These are phyloP conservation scores for Inosperma sp. DNA, from an alignment of 768 basidiomycete genomes.

Conservation along the genomic window DNA sequence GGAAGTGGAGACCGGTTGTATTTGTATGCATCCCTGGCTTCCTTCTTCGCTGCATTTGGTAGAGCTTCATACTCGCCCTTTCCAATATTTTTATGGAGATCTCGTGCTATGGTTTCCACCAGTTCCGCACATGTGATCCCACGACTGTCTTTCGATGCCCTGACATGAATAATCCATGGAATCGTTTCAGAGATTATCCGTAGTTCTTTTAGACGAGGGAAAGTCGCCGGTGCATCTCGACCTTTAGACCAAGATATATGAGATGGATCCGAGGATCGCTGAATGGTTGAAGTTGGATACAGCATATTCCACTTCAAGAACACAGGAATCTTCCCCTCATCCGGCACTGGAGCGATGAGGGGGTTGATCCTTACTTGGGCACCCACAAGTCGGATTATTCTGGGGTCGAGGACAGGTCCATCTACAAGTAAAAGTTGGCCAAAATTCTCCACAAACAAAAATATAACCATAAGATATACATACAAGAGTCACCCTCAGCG, in stretches of 20 bases:
- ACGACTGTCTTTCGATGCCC: slow-evolving; percentile 47
- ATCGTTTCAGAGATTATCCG: slow-evolving; percentile 52
- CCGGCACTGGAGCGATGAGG: slow-evolving; percentile 44
- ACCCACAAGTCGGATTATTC: slow-evolving; percentile 46
- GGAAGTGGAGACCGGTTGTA: slow-evolving; percentile 61
- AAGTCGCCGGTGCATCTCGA: slow-evolving; percentile 60
- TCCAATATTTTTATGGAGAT: slow-evolving; percentile 47
- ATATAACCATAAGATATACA: not conserved
- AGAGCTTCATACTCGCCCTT: slow-evolving; percentile 50
- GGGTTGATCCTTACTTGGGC: slow-evolving; percentile 56
- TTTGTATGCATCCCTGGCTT: slow-evolving; percentile 50
- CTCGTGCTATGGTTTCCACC: slow-evolving; percentile 45
- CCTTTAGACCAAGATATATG: slow-evolving; percentile 65
- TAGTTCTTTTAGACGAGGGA: slow-evolving; percentile 54
- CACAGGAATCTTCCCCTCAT: slow-evolving; percentile 37
- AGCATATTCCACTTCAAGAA: slow-evolving; percentile 75
- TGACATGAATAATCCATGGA: slow-evolving; percentile 71
- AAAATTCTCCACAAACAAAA: not conserved
- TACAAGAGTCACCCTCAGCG: slow-evolving; percentile 32
- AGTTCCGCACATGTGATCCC: slow-evolving; percentile 76
- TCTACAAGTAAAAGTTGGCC: slow-evolving; percentile 36
- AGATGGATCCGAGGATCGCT: slow-evolving; percentile 55
- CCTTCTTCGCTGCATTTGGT: slow-evolving; percentile 30
- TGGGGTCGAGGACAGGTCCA: slow-evolving; percentile 66
- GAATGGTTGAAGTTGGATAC: slow-evolving; percentile 54